Conservation (phyloP, 208 protist species). For the Leishmania aethiopica region DNA sequence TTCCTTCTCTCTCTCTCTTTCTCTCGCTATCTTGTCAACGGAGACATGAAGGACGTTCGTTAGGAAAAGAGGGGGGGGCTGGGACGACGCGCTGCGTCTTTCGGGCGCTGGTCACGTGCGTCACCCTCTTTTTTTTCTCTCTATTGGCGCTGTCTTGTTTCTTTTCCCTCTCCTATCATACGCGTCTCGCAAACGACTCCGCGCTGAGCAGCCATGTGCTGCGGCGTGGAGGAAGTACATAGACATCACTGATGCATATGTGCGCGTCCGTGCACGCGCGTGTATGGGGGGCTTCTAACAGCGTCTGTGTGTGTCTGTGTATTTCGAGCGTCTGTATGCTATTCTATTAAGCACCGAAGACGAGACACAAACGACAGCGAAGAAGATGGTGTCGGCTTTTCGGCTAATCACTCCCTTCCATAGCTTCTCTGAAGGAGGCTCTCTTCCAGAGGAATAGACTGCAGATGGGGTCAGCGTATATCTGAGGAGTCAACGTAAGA, state of each 20-base stretch:
- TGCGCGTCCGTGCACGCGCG: neutral
- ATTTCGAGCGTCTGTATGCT: neutral
- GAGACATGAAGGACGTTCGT: neutral
- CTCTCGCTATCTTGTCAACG: neutral
- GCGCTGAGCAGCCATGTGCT: neutral
- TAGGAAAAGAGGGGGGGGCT: neutral
- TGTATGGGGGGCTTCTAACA: neutral
- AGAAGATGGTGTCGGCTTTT: neutral
- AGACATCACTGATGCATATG: neutral
- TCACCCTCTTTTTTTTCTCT: conserved; percentile 4
- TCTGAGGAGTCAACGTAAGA: neutral
- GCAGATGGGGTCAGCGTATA: neutral
- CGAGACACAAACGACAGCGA: neutral
- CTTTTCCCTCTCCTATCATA: neutral
- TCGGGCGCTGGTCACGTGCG: neutral
- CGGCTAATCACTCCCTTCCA: neutral
- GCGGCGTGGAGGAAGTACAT: neutral
- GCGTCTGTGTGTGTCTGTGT: neutral
- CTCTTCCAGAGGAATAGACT: neutral
- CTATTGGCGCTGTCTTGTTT: neutral
- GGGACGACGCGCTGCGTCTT: neutral
- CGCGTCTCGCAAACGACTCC: neutral
- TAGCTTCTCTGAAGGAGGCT: neutral
- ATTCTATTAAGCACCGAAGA: neutral
- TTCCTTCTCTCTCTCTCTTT: neutral